Conservation (phyloP, 176 grass and related monocot species). For the Guadua angustifolia region DNA sequence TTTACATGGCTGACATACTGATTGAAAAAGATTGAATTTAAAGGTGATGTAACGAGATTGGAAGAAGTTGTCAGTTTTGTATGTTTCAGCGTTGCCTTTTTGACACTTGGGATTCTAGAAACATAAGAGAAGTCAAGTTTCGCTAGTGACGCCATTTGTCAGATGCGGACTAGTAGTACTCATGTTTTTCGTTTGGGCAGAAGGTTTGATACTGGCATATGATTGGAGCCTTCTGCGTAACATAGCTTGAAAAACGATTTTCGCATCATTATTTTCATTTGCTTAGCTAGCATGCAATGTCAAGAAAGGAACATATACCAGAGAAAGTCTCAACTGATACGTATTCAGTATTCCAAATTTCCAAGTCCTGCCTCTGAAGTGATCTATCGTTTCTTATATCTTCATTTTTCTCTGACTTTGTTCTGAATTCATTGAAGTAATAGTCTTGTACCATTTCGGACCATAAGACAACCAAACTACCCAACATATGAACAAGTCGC, state of each 20-base stretch:
- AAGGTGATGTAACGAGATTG: neutral
- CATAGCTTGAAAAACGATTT: neutral
- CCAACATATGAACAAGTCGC: neutral
- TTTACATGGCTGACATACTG: conserved; percentile 15
- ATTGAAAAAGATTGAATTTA: conserved; percentile 1
- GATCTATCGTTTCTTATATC: neutral
- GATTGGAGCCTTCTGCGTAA: neutral
- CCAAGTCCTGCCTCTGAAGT: neutral
- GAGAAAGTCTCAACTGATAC: neutral
- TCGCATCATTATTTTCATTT: neutral
- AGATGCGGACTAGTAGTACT: neutral
- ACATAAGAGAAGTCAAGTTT: conserved; percentile 10
- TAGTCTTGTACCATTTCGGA: neutral
- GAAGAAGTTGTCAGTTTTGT: neutral
- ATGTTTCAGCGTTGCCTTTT: neutral
- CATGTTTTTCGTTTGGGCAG: neutral
- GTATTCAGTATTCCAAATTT: neutral
- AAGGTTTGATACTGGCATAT: neutral
- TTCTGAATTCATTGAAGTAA: neutral
- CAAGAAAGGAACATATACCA: conserved; percentile 22
- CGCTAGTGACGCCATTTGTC: conserved; percentile 11
- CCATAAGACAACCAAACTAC: too few species aligned
- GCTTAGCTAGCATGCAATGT: neutral
- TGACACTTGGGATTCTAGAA: conserved; percentile 33
- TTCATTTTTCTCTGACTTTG: conserved; percentile 2